A percentile compares a stretch with the other conserved stretches of the same genome.
Evolutionary conservation across 2,329 filamentous ascomycete genomes (phyloP).

Genomic region (Neofusicoccum laricinum): DNA sequence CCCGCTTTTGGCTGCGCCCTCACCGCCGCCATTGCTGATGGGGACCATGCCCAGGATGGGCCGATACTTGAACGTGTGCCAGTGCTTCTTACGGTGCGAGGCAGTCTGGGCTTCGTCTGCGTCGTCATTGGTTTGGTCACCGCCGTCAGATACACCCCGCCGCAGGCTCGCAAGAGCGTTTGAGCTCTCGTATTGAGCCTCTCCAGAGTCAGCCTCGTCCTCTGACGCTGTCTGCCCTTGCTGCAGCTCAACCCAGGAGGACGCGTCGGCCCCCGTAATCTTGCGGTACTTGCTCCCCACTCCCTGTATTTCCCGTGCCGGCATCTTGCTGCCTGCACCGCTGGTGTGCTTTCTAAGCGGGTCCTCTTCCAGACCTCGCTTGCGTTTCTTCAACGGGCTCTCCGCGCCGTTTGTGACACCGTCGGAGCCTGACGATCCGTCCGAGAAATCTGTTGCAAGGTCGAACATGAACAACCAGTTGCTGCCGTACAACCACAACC

Average conservation of each 20-base stretch:
- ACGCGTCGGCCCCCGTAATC: conserved; percentile 40
- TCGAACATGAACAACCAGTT: conserved; percentile 93
- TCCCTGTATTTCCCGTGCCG: conserved; percentile 43
- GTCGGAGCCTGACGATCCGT: conserved; percentile 19
- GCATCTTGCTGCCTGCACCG: conserved; percentile 56
- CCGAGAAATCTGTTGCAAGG: conserved; percentile 64
- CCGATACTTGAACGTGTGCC: conserved; percentile 90
- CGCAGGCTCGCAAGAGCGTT: conserved; percentile 26
- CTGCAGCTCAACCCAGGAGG: conserved; percentile 30
- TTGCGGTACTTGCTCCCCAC: conserved; percentile 49
- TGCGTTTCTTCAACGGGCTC: conserved; percentile 26
- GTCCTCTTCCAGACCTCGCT: conserved; percentile 31
- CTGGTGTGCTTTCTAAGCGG: conserved; percentile 43
- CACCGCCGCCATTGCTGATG: conserved; percentile 51
- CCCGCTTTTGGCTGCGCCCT: conserved; percentile 31
- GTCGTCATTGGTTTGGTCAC: conserved; percentile 20
- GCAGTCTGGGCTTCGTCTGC: conserved; percentile 12
- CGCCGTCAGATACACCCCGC: conserved; percentile 24
- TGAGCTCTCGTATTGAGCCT: conserved; percentile 33
- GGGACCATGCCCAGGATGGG: conserved; percentile 78
- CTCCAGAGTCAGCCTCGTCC: conserved; percentile 35
- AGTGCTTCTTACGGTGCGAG: conserved; percentile 46
- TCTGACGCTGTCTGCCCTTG: conserved; percentile 25
- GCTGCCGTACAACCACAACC: conserved; percentile 84
- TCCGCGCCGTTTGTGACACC: conserved; percentile 22